Conservation (phyloP, 2,329 filamentous ascomycete species). For the Didymosphaeria variabile region DNA sequence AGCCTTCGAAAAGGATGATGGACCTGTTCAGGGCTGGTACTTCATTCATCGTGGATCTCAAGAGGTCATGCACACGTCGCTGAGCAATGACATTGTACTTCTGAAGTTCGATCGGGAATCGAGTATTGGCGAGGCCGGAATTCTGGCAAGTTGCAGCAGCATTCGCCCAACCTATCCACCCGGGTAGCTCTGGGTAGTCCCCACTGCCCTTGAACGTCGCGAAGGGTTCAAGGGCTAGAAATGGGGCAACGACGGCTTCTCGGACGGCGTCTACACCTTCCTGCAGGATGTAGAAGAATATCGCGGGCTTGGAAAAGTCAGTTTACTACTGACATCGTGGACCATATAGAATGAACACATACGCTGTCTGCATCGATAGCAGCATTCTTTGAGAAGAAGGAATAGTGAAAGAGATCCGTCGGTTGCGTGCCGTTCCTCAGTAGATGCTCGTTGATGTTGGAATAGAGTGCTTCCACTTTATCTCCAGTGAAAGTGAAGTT, state of each 20-base stretch:
- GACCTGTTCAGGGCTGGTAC: not conserved
- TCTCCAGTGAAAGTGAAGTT: constrained; percentile 5
- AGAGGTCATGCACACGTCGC: constrained; percentile 1
- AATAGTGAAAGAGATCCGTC: constrained; percentile 5
- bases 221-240: constrained; percentile 3
- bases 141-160: not conserved
- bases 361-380: constrained; percentile 6
- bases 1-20: not conserved
- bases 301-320: not conserved
- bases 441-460: not conserved
- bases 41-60: not conserved
- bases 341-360: not conserved
- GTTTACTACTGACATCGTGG: no score
- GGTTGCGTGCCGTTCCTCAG: constrained; percentile 1
- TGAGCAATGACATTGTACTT: not conserved
- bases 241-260: not conserved
- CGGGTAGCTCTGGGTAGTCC: constrained; percentile 5
- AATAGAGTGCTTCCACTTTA: not conserved
- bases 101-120: constrained; percentile 8
- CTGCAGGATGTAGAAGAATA: constrained; percentile 10
- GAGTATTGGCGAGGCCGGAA: not conserved
- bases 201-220: not conserved
- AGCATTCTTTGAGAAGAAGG: not conserved
- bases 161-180: constrained; percentile 7
- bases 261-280: constrained; percentile 6